A percentile compares a stretch with the other conserved stretches of the same genome.
Evolutionary conservation across 805 yeast genomes (phyloP).

Genomic region (Candida arabinofermentans): DNA sequence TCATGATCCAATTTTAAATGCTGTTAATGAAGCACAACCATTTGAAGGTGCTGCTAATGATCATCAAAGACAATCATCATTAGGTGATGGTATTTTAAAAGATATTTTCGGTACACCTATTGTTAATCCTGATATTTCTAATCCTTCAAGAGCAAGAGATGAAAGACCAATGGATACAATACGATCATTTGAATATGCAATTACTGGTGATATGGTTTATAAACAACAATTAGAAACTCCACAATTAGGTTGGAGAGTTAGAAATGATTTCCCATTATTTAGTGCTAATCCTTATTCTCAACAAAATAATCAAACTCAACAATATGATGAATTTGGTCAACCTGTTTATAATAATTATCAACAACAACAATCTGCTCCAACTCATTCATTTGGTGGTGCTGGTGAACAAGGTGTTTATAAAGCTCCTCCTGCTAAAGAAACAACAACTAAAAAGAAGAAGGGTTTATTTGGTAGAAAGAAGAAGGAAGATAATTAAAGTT

Average conservation of each 20-base stretch:
- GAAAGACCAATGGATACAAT: conserved; percentile 98
- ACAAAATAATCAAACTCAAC: conserved; percentile 27
- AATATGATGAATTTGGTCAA: conserved; percentile 35
- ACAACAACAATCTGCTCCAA: conserved; percentile 7
- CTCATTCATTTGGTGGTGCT: conserved; percentile 1
- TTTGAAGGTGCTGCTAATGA: conserved; percentile 58
- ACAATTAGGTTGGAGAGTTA: conserved; percentile 78
- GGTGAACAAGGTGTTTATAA: conserved; percentile 36
- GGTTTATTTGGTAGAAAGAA: conserved; percentile 72
- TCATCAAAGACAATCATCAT: conserved; percentile 32
- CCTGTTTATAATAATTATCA: conserved; percentile 35
- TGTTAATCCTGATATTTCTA: conserved; percentile 75
- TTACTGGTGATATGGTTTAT: conserved; percentile 81
- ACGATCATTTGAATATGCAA: conserved; percentile 87
- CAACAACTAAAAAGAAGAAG: conserved; percentile 64
- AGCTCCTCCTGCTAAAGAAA: conserved; percentile 45
- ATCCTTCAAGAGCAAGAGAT: conserved; percentile 89
- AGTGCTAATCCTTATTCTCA: conserved; percentile 36
- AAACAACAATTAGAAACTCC: conserved; percentile 79
- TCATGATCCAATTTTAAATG: conserved; percentile 88
- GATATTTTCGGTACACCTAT: conserved; percentile 89
- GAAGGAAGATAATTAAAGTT: conserved; percentile 6
- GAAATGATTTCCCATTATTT: conserved; percentile 68
- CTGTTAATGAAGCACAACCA: conserved; percentile 95
- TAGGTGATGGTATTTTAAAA: conserved; percentile 47